Evolutionary conservation across 1,284 basidiomycete species (phyloP), one percentile per base, ranked within the genome.

Genomic region (Fomitopsis palustris): DNA sequence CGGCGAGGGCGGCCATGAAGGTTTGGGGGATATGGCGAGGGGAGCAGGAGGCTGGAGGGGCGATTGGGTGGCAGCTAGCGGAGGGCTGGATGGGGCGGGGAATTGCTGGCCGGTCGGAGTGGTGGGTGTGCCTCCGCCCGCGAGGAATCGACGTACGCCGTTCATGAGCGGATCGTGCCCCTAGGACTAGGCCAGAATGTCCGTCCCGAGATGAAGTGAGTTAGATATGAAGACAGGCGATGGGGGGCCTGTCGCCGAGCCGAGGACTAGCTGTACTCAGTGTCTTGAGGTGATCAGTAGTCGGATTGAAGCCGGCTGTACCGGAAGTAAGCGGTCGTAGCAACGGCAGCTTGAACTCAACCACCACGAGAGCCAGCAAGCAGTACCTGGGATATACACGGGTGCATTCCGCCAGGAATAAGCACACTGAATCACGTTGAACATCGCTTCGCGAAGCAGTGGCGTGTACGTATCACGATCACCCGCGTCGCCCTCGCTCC

Each of bases 111-210:
- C 61, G 29, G 70, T 65, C 12, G 68, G 62, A 21, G 69, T 63
- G 59, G 61, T 64, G 57, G 59, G 61, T n/a, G 67, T 58, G 35
- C 73, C 75, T 53, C 79, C 79, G 58, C 78, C 81, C 49, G 75
- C 77, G 41, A 89, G 79, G 63, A 88, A 81, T 72, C 85, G 82
- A 67, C 86, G 85, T 61, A 90, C 85, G 67, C 87, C 86, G 79
- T 89, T 86, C 87, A 89, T 89, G 31, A 42, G 58, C n/a, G 29
- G 19, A 19, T 43, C 16, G 54, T 16, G 31, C 21, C 27, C 9
- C 42, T 8, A 31, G 45, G 53, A n/a, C 53, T 47, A 27, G 45
- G 41, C 37, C 53, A 58, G 41, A 38, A 47, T 16, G 43, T 19
- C 25, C 12, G 45, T 29, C 16, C 25, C 45, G 45, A 47, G 23